Evolutionary conservation across 805 yeast species (phyloP).

Genomic region (Metschnikowia kofuensis): DNA sequence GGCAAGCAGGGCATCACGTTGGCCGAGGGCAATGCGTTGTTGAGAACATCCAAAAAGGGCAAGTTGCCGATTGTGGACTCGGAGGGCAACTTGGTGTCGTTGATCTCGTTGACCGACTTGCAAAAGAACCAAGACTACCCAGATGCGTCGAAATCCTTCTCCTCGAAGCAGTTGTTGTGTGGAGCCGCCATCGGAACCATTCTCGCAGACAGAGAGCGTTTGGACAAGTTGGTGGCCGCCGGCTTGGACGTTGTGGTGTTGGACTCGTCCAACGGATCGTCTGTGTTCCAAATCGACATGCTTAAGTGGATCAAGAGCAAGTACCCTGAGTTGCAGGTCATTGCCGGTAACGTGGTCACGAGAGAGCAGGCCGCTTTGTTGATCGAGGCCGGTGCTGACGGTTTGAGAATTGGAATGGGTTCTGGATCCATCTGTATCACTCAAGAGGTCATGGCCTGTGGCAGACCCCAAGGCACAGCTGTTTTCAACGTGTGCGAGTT

Average conservation of each 20-base stretch:
- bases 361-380: conserved; percentile 98
- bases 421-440: conserved; percentile 99
- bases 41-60: conserved; percentile 94
- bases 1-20: conserved; percentile 81
- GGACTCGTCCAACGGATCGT: conserved; percentile 98
- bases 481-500: conserved; percentile 92
- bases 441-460: conserved; percentile 99
- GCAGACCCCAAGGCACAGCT: conserved; percentile 99
- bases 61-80: conserved; percentile 90
- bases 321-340: conserved; percentile 77
- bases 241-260: conserved; percentile 95
- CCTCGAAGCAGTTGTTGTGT: conserved; percentile 93
- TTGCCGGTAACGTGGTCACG: conserved; percentile 98
- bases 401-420: conserved; percentile 99
- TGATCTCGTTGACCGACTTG: conserved; percentile 93
- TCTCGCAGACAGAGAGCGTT: conserved; percentile 82
- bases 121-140: conserved; percentile 95
- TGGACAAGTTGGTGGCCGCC: conserved; percentile 81
- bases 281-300: conserved; percentile 91
- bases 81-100: conserved; percentile 72
- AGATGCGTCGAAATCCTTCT: conserved; percentile 87
- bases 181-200: conserved; percentile 99
- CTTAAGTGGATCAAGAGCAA: conserved; percentile 83
- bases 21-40: conserved; percentile 82
- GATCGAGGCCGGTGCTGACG: conserved; percentile 91